Evolutionary conservation across 495 filamentous ascomycete genomes (phyloP).

Genomic region (Rhypophila decipiens): DNA sequence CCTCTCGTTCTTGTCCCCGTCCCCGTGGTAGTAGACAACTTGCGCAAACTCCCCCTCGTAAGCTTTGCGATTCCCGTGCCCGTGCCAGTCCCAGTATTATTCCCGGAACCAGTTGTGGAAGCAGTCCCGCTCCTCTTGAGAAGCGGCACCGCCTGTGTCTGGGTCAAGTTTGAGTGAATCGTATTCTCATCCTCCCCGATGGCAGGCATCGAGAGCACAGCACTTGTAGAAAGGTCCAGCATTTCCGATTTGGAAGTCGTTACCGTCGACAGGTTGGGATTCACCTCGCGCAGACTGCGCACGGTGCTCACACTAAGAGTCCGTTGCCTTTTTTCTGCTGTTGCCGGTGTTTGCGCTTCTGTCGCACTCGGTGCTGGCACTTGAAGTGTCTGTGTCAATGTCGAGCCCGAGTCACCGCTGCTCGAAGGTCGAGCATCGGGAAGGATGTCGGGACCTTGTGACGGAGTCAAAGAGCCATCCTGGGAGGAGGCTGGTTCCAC

Average conservation of each 20-base stretch:
- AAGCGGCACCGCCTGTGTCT: no score
- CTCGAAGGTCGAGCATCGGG: neutral
- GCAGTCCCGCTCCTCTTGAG: constrained; percentile 48
- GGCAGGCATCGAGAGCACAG: constrained; percentile 16
- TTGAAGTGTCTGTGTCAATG: no score
- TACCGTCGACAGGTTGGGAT: constrained; percentile 32
- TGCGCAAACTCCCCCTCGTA: no score
- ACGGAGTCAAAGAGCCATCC: constrained; percentile 11
- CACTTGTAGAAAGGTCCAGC: constrained; percentile 25
- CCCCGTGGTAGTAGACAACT: no score
- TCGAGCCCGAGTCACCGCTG: neutral
- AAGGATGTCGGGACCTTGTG: neutral
- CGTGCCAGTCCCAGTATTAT: no score
- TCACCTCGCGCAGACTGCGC: constrained; percentile 39
- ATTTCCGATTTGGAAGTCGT: no score
- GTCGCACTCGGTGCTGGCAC: constrained; percentile 1
- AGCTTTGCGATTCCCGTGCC: no score
- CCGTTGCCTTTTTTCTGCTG: neutral
- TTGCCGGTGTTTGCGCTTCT: neutral
- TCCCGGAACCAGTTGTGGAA: no score
- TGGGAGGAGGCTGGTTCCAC: constrained; percentile 6
- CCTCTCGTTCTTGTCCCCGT: no score
- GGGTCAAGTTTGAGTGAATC: constrained; percentile 3
- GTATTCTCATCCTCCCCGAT: constrained; percentile 28
- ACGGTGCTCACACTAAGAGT: constrained; percentile 3